Conservation (phyloP, 768 basidiomycete species). For the Tricholomella constricta region DNA sequence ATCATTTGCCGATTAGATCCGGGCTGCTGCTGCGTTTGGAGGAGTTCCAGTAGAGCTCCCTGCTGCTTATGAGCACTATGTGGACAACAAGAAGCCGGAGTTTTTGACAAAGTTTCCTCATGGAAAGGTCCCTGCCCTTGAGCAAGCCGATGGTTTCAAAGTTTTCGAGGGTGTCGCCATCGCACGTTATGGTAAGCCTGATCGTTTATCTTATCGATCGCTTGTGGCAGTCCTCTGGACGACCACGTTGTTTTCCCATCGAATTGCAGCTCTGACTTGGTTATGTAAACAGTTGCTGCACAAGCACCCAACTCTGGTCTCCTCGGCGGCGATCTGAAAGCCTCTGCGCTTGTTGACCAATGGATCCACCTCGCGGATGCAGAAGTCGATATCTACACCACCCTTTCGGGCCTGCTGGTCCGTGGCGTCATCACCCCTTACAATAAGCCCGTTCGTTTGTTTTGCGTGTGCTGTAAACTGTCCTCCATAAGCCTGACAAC, state of each 20-base stretch:
- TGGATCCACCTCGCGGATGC: conserved; percentile 77
- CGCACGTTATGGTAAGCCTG: conserved; percentile 57
- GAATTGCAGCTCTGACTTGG: not conserved
- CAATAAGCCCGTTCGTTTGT: conserved; percentile 67
- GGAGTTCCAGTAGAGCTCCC: conserved; percentile 59
- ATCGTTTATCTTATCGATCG: conserved; percentile 6
- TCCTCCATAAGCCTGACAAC: not conserved
- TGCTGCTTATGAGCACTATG: conserved; percentile 56
- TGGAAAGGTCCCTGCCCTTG: conserved; percentile 83
- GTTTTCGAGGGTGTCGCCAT: conserved; percentile 79
- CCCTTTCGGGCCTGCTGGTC: conserved; percentile 42
- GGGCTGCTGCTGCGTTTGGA: conserved; percentile 58
- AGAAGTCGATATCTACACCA: conserved; percentile 51
- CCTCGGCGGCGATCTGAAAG: conserved; percentile 62
- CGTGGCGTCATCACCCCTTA: conserved; percentile 57
- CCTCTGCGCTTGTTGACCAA: conserved; percentile 79
- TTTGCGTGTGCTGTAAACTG: not conserved
- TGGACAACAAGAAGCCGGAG: conserved; percentile 70
- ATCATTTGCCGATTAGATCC: conserved; percentile 32
- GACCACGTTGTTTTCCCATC: too few relatives aligned
- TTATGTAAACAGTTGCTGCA: conserved; percentile 37
- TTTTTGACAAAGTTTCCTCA: conserved; percentile 74
- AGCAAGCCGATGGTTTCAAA: conserved; percentile 71
- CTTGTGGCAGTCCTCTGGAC: not conserved
- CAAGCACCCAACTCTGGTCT: conserved; percentile 79